phyloP scores from a whole-genome alignment of 306 rosid genomes.

The Vigna nakashimae region DNA sequence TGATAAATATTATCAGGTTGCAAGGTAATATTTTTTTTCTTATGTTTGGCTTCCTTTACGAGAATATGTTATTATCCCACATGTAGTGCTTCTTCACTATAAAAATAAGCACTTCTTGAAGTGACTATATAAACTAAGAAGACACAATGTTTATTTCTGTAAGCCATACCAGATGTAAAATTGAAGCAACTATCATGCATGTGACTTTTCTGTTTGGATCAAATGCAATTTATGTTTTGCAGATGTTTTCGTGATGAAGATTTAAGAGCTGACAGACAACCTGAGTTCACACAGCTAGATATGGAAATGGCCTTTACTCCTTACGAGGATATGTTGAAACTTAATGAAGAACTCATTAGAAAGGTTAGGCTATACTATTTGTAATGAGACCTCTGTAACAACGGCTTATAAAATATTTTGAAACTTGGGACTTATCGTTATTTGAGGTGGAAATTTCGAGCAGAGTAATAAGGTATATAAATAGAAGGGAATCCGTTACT shows the following conservation, averaged over 20 bases:
- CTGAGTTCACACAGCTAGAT: constrained; percentile 98
- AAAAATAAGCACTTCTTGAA: constrained; percentile 28
- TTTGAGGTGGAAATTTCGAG: constrained; percentile 11
- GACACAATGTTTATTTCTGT: not conserved
- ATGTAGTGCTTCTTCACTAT: not conserved
- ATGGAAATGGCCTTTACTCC: constrained; percentile 96
- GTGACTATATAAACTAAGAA: constrained; percentile 8
- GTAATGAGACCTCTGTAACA: constrained; percentile 19
- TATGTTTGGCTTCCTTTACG: constrained; percentile 23
- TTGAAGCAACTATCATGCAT: constrained; percentile 17
- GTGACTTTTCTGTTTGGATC: constrained; percentile 9
- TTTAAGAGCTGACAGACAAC: constrained; percentile 95
- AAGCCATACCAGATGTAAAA: constrained; percentile 7
- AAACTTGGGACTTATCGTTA: not conserved
- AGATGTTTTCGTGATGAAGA: constrained; percentile 99
- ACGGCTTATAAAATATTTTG: constrained; percentile 1
- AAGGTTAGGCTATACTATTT: constrained; percentile 62
- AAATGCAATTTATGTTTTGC: constrained; percentile 37
- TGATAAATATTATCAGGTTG: constrained; percentile 92
- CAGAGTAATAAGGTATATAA: not conserved
- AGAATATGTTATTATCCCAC: not conserved
- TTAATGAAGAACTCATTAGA: constrained; percentile 93
- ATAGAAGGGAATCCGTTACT: not conserved
- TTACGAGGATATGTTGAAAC: constrained; percentile 83
- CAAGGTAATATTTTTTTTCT: constrained; percentile 61